A percentile compares a stretch with the other conserved stretches of the same genome.
phyloP scores from a whole-genome alignment of 2,329 filamentous ascomycete genomes.

The Karstenula rhodostoma region DNA sequence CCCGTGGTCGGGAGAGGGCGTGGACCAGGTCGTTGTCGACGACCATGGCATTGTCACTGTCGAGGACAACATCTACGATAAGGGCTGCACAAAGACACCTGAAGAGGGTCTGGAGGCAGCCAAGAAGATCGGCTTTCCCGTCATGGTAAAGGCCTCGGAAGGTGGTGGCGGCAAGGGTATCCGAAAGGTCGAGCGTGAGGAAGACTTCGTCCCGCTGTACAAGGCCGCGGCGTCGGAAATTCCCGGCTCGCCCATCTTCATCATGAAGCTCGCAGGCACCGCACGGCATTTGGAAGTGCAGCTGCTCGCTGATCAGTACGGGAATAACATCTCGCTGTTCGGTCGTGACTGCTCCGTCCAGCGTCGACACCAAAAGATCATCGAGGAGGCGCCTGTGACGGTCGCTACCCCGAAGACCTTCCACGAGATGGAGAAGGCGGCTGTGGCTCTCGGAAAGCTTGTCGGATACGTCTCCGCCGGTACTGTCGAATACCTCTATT shows the following conservation, averaged over 20 bases:
- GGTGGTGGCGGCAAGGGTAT: constrained; percentile 99
- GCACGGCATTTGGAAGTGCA: constrained; percentile 97
- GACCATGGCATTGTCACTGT: constrained; percentile 90
- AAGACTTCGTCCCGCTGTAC: constrained; percentile 86
- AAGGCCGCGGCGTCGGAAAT: constrained; percentile 97
- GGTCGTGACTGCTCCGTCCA: constrained; percentile 99
- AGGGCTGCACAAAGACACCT: constrained; percentile 89
- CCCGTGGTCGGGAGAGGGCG: constrained; percentile 97
- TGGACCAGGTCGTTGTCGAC: constrained; percentile 81
- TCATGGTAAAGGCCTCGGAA: constrained; percentile 99
- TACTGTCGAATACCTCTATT: constrained; percentile 99
- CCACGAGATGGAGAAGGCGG: constrained; percentile 94
- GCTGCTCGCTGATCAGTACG: constrained; percentile 96
- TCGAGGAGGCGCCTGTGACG: constrained; percentile 97
- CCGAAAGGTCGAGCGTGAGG: constrained; percentile 87
- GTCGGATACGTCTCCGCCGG: constrained; percentile 98
- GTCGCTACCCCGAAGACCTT: constrained; percentile 91
- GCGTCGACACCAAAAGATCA: constrained; percentile 98
- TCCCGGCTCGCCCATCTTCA: constrained; percentile 98
- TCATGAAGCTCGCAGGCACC: constrained; percentile 99
- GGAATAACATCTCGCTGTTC: constrained; percentile 99
- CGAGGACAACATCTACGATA: constrained; percentile 81
- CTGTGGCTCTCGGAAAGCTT: constrained; percentile 89
- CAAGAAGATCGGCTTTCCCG: constrained; percentile 91
- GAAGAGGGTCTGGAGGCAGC: constrained; percentile 89